Evolutionary conservation across 75 land plant species (phyloP), one percentile per base, ranked within the genome.

Genomic region (Ceratopteris richardii): DNA sequence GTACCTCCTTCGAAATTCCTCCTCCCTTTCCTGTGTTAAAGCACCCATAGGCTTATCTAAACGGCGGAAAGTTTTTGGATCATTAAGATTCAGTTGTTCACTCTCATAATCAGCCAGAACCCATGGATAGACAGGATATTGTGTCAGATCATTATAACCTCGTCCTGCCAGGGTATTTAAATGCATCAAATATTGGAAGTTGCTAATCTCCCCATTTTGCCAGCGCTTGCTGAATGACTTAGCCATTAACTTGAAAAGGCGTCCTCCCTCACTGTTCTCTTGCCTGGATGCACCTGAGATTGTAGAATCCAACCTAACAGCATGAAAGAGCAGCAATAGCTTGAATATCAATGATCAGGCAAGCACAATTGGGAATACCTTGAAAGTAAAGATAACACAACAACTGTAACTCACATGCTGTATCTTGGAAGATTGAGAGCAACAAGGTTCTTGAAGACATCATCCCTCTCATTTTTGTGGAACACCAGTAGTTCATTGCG

Each of bases 171-270:
- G 82, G n/a, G 99, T 95, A 63, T 95, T 95, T 23, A 95, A 82
- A 51, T 95, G 97, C 99, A 95, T 95, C 25, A 95, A 82, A 64
- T 95, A 95, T 67, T 95, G 99, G 47, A 95, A 95, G 64, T 95
- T 95, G 77, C 99, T 95, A 19, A 95, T 95, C 74, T 95, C 99
- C 12, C 97, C 92, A 86, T 95, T 95, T 64, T 95, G 99, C 99
- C 99, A 95, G 57, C 99, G 72, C 53, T 95, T 95, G 48, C 84
- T 86, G 62, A 95, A 95, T 0, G 99, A 90, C 63, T 90, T 95
- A 21, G 99, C 99, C 88, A 87, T 80, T 51, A 83, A 67, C 71
- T 87, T 90, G 76, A 90, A 95, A 21, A 95, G 88, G 20, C 99
- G 82, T 23, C 92, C 73, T 0, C 88, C 92, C 55, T 95, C 99